Conservation (phyloP, 2,329 filamentous ascomycete species). For the Knufia fluminis region DNA sequence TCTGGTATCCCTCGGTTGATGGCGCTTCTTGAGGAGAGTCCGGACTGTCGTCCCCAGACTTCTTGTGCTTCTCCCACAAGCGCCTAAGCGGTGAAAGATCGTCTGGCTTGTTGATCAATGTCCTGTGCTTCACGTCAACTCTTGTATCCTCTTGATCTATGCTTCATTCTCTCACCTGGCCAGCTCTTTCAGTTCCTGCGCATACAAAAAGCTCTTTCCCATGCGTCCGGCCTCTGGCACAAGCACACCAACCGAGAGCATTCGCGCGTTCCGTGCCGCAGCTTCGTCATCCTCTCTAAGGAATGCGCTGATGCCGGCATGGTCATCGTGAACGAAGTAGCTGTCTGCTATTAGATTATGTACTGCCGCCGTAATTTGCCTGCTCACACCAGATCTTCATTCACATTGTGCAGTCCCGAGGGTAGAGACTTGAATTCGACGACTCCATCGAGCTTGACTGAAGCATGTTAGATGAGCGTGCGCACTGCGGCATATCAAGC, state of each 20-base stretch:
- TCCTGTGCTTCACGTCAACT: constrained; percentile 28
- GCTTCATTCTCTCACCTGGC: constrained; percentile 46
- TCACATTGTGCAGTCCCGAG: constrained; percentile 81
- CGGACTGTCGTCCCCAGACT: constrained; percentile 21
- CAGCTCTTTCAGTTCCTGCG: constrained; percentile 63
- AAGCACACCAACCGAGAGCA: constrained; percentile 83
- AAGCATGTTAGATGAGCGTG: constrained; percentile 5
- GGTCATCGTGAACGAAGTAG: constrained; percentile 80
- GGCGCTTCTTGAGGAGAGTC: constrained; percentile 5
- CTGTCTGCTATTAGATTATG: constrained; percentile 34
- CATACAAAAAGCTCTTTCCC: constrained; percentile 83
- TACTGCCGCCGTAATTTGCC: neutral
- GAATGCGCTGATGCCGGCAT: constrained; percentile 87
- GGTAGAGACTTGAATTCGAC: constrained; percentile 96
- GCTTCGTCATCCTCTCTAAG: constrained; percentile 73
- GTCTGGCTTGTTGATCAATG: constrained; percentile 55
- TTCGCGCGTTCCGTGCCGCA: constrained; percentile 74
- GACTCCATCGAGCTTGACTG: constrained; percentile 51
- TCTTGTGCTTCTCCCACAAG: constrained; percentile 64
- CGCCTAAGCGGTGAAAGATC: constrained; percentile 58
- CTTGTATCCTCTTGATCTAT: neutral
- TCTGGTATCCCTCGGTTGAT: constrained; percentile 24
- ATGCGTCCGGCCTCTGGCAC: constrained; percentile 80
- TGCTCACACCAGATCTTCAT: constrained; percentile 62
- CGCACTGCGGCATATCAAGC: no score